phyloP scores from a whole-genome alignment of 768 basidiomycete genomes.

The Tricholoma furcatifolium region DNA sequence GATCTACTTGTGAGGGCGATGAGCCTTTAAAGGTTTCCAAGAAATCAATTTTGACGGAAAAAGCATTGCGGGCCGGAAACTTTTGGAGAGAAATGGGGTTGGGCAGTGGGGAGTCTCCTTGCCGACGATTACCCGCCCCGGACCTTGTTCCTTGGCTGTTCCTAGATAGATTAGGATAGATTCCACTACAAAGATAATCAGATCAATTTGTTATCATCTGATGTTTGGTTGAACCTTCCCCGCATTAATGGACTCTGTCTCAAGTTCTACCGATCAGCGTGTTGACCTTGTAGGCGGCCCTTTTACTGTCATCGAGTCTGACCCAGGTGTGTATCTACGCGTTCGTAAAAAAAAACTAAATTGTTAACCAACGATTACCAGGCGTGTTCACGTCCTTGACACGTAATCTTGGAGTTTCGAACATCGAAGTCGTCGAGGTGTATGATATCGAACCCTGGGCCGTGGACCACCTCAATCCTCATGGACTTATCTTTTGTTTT shows the following conservation, averaged over 20 bases:
- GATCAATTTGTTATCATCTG: too few relatives aligned
- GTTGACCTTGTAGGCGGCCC: constrained; percentile 59
- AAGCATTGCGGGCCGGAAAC: not conserved
- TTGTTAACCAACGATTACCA: constrained; percentile 15
- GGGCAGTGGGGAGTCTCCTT: not conserved
- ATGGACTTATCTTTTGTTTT: constrained; percentile 65
- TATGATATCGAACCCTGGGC: constrained; percentile 67
- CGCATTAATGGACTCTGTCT: constrained; percentile 1
- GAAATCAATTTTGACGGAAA: constrained; percentile 6
- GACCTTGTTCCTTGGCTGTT: not conserved
- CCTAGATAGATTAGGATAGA: too few relatives aligned
- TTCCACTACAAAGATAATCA: too few relatives aligned
- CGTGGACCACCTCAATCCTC: constrained; percentile 55
- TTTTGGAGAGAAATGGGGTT: not conserved
- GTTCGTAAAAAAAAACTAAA: not conserved
- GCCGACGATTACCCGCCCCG: not conserved
- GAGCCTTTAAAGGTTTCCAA: constrained; percentile 11
- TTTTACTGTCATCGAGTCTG: constrained; percentile 61
- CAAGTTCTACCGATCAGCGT: not conserved
- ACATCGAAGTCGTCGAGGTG: constrained; percentile 55
- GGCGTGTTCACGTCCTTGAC: constrained; percentile 61
- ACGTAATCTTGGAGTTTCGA: constrained; percentile 49
- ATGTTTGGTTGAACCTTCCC: not conserved
- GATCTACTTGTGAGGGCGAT: constrained; percentile 3
- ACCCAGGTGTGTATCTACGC: constrained; percentile 36